phyloP scores from a whole-genome alignment of 306 rosid species.

The Hippophae rhamnoides region DNA sequence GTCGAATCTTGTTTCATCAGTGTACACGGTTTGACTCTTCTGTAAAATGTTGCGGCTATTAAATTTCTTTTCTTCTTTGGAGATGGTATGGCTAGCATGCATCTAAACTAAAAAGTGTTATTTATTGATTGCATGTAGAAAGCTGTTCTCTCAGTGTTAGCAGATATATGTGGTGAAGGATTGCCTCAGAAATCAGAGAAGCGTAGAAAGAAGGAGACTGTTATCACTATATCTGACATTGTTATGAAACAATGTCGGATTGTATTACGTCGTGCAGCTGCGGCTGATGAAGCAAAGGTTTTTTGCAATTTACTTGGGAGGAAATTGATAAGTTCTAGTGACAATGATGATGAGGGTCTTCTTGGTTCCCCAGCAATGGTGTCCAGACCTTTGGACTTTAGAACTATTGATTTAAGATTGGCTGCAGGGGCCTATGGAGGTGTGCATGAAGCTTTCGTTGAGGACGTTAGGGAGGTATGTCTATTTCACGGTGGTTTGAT shows the following conservation, averaged over 20 bases:
- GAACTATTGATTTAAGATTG: constrained; percentile 88
- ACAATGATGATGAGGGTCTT: constrained; percentile 97
- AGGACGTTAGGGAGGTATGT: constrained; percentile 89
- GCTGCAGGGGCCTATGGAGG: constrained; percentile 87
- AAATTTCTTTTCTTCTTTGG: background rate
- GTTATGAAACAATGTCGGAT: constrained; percentile 85
- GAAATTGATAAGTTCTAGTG: constrained; percentile 71
- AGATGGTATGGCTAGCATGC: constrained; percentile 3
- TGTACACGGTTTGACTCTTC: too few species aligned
- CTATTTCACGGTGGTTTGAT: constrained; percentile 14
- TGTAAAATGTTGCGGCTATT: constrained; percentile 5
- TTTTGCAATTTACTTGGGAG: constrained; percentile 95
- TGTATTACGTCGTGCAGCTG: constrained; percentile 79
- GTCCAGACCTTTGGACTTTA: constrained; percentile 86
- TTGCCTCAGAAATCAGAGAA: constrained; percentile 45
- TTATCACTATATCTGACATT: constrained; percentile 57
- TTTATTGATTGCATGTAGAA: constrained; percentile 59
- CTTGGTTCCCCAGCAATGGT: constrained; percentile 95
- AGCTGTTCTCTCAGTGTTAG: constrained; percentile 88
- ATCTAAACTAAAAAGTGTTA: constrained; percentile 24
- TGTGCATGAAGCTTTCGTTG: constrained; percentile 78
- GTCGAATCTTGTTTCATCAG: too few species aligned
- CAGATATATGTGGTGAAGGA: constrained; percentile 41
- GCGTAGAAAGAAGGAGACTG: constrained; percentile 49
- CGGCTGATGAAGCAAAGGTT: constrained; percentile 75